Conservation (phyloP, 2,329 filamentous ascomycete genomes). For the Phyllosticta citrichinensis region DNA sequence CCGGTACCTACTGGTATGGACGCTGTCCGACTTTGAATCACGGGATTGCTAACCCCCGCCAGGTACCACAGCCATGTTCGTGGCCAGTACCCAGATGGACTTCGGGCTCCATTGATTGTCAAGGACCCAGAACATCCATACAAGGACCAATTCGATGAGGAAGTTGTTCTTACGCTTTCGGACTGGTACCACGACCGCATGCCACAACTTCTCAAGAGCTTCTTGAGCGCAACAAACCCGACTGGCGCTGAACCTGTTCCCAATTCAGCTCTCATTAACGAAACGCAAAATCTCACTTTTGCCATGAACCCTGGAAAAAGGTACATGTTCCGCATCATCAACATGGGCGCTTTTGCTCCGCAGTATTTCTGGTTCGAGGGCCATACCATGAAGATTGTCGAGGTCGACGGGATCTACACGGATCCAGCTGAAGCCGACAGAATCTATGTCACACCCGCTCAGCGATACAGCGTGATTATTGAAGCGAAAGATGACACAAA, state of each 20-base stretch:
- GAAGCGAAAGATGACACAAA: constrained; percentile 46
- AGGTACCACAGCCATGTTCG: constrained; percentile 55
- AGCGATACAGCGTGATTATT: constrained; percentile 59
- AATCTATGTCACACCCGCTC: constrained; percentile 58
- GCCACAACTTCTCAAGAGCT: constrained; percentile 29
- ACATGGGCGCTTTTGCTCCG: constrained; percentile 60
- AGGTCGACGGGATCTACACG: constrained; percentile 60
- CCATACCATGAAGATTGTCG: constrained; percentile 54
- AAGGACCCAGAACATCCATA: constrained; percentile 47
- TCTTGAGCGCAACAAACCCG: constrained; percentile 43
- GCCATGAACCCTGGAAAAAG: constrained; percentile 41
- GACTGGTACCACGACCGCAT: constrained; percentile 61
- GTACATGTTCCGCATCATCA: constrained; percentile 59
- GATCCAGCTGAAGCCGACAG: constrained; percentile 49
- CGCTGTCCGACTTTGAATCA: neutral
- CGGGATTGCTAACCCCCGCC: neutral
- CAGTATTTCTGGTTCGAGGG: constrained; percentile 63
- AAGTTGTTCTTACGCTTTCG: constrained; percentile 57
- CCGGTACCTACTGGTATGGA: constrained; percentile 43
- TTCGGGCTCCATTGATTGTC: constrained; percentile 58
- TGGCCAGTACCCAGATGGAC: constrained; percentile 57
- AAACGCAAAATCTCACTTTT: constrained; percentile 39
- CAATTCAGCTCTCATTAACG: constrained; percentile 55
- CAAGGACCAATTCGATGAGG: constrained; percentile 45
- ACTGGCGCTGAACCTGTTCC: constrained; percentile 57